Evolutionary conservation across 169 alveolate species (phyloP), one percentile per base, ranked within the genome.

Genomic region (Cryptosporidium parvum): DNA sequence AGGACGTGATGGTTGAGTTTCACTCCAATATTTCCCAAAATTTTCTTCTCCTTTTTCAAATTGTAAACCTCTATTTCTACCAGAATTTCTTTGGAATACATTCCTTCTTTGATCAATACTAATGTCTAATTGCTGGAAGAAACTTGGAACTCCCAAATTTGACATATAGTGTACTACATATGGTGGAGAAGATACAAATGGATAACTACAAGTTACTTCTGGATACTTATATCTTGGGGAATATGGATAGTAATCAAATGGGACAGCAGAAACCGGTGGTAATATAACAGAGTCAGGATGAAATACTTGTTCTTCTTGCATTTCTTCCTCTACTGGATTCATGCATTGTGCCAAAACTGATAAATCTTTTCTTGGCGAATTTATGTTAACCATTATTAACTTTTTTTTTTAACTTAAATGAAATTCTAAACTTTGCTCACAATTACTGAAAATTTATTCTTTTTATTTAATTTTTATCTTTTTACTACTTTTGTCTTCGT

Each of bases 181-280:
- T 44, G 89, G 89, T 65, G 89, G 89, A 33, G 89, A 80, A 62
- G 89, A 59, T 12, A 80, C 89, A 80, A 80, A 80, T 26, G 89
- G 89, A 44, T 80, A 80, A 9, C 80, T 80, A 39, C 89, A 80
- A 33, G 89, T 80, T 18, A 80, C 89, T 48, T 80, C 89, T 31
- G 89, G 89, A 62, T 80, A 59, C 52, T 80, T 80, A 29, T 21
- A 80, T 39, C 89, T 62, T 65, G 89, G 89, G 14, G 89, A 80
- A 65, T 80, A 80, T 26, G 89, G 89, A 53, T 80, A 80, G 56
- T 80, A 80, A 26, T 80, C 89, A 62, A 61, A 62, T 14, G 89
- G 89, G 21, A 80, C 75, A 18, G 72, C 89, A 44, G 89, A 80
- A 0, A 80, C 89, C 2, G 89, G 89, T 29, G 89, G 89, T 26